Evolutionary conservation across 2,329 filamentous ascomycete genomes (phyloP).

Genomic region (Pestalotiopsis sp.): DNA sequence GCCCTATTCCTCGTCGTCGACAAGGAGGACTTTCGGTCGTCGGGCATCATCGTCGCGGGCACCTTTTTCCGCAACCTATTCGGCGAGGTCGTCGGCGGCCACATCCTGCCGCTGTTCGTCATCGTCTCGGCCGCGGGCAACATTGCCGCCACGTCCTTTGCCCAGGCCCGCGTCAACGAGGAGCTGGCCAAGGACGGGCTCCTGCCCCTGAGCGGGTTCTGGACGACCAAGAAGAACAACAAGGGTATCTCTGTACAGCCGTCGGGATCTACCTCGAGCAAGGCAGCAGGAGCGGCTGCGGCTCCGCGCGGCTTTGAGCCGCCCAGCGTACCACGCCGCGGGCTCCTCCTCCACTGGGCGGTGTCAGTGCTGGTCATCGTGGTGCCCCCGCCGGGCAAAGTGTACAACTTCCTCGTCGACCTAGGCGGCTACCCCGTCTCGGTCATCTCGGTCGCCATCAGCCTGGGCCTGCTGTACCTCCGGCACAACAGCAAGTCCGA

Average conservation of each 20-base stretch:
- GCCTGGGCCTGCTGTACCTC: slow-evolving; percentile 36
- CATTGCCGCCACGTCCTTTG: slow-evolving; percentile 50
- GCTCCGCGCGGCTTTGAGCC: slow-evolving; percentile 5
- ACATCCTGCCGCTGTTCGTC: slow-evolving; percentile 47
- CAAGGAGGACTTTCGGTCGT: slow-evolving; percentile 54
- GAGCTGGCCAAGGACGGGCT: slow-evolving; percentile 51
- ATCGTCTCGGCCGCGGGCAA: slow-evolving; percentile 51
- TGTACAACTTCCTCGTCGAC: slow-evolving; percentile 42
- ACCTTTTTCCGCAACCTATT: slow-evolving; percentile 62
- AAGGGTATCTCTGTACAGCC: background rate
- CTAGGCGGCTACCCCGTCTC: slow-evolving; percentile 41
- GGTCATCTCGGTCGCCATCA: slow-evolving; percentile 36
- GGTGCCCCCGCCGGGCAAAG: slow-evolving; percentile 47
- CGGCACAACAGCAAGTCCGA: slow-evolving; percentile 24
- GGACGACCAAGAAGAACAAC: slow-evolving; percentile 25
- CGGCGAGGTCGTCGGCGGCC: slow-evolving; percentile 42
- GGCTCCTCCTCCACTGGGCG: slow-evolving; percentile 60
- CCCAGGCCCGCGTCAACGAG: slow-evolving; percentile 50
- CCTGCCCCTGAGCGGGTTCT: slow-evolving; percentile 42
- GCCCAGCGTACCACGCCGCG: slow-evolving; percentile 29
- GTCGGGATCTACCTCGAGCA: background rate
- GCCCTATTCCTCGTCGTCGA: slow-evolving; percentile 63
- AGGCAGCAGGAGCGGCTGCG: background rate
- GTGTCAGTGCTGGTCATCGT: slow-evolving; percentile 61
- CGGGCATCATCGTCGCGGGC: slow-evolving; percentile 58